These are phyloP conservation scores for Yarrowia phangngaensis DNA, from an alignment of 805 yeast genomes.

Conservation along the genomic window DNA sequence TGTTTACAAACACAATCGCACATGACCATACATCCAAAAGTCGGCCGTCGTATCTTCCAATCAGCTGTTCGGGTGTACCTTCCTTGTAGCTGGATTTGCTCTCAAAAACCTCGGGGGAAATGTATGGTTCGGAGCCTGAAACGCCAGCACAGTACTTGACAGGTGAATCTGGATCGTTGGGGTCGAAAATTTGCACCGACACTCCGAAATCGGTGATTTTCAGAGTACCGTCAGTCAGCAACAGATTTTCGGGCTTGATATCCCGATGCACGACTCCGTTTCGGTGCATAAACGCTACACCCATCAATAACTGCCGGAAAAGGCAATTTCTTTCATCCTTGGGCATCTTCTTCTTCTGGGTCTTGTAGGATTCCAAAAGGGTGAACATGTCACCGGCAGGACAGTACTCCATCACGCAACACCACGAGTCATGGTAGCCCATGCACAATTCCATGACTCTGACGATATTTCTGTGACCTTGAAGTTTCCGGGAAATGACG, in stretches of 20 bases:
- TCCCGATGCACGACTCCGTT: slow-evolving; percentile 90
- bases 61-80: slow-evolving; percentile 15
- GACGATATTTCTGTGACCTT: slow-evolving; percentile 67
- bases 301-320: slow-evolving; percentile 78
- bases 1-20: slow-evolving; percentile 88
- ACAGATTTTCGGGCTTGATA: slow-evolving; percentile 79
- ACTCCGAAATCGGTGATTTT: slow-evolving; percentile 89
- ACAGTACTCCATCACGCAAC: slow-evolving; percentile 64
- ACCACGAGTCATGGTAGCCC: slow-evolving; percentile 36
- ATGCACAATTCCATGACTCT: slow-evolving; percentile 60
- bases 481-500: slow-evolving; percentile 72
- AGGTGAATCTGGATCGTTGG: slow-evolving; percentile 45
- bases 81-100: slow-evolving; percentile 41
- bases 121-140: slow-evolving; percentile 84
- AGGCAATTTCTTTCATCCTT: slow-evolving; percentile 85
- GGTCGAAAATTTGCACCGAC: slow-evolving; percentile 56
- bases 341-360: slow-evolving; percentile 71
- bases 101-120: slow-evolving; percentile 75
- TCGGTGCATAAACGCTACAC: slow-evolving; percentile 82
- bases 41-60: slow-evolving; percentile 61
- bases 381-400: slow-evolving; percentile 81
- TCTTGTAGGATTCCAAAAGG: slow-evolving; percentile 75
- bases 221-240: slow-evolving; percentile 68
- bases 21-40: slow-evolving; percentile 88
- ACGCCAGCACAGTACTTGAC: slow-evolving; percentile 49